Evolutionary conservation across 2,329 filamentous ascomycete species (phyloP).

Genomic region (Coniochaeta hoffmannii): DNA sequence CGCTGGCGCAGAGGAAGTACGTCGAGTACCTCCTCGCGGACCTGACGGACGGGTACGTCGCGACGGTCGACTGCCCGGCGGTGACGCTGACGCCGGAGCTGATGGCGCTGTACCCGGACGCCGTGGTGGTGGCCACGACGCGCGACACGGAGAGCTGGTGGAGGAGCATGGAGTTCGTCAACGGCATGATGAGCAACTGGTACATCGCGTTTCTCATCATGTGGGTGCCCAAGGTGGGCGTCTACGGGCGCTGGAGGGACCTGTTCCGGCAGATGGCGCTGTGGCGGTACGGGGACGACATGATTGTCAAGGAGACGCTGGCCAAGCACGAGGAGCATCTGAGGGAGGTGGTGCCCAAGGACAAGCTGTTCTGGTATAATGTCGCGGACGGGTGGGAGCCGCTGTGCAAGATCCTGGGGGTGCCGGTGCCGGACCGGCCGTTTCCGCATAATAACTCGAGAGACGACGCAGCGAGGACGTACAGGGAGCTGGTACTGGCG

Average conservation of each 20-base stretch:
- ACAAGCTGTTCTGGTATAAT: conserved; percentile 26
- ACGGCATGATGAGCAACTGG: conserved; percentile 24
- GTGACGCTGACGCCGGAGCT: conserved; percentile 35
- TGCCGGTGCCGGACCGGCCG: conserved; percentile 23
- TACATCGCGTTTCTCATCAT: conserved; percentile 24
- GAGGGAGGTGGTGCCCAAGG: conserved; percentile 22
- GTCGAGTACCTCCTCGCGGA: conserved; percentile 26
- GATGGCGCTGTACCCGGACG: conserved; percentile 39
- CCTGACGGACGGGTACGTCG: conserved; percentile 26
- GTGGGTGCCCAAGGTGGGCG: conserved; percentile 23
- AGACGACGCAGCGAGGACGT: not conserved
- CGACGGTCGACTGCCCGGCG: conserved; percentile 34
- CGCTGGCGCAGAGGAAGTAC: conserved; percentile 23
- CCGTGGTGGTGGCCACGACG: conserved; percentile 38
- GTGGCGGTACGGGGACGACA: conserved; percentile 23
- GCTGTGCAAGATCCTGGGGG: conserved; percentile 24
- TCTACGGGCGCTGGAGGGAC: conserved; percentile 22
- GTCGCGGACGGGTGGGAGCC: conserved; percentile 27
- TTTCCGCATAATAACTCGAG: conserved; percentile 27
- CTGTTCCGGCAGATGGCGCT: conserved; percentile 10
- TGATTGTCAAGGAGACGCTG: conserved; percentile 4
- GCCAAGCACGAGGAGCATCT: conserved; percentile 20
- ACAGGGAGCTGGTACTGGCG: not conserved
- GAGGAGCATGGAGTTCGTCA: conserved; percentile 25
- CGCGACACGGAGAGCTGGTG: conserved; percentile 30